Conservation (phyloP, 345 rosid genomes). For the Ceriops tagal region DNA sequence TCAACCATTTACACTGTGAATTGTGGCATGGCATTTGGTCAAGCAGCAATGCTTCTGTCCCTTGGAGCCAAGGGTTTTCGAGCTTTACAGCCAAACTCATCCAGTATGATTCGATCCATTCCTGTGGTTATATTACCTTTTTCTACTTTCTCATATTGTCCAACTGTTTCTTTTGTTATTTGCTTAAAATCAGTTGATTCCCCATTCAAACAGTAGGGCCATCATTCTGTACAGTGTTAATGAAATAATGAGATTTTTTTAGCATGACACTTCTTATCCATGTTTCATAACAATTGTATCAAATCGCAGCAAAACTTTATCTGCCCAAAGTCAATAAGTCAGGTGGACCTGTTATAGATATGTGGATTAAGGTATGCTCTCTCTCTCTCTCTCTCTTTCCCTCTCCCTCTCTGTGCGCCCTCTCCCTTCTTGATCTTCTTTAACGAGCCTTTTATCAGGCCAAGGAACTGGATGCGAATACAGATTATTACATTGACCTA, state of each 20-base stretch:
- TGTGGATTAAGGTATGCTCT: conserved; percentile 72
- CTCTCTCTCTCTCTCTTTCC: neutral
- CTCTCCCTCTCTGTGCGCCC: neutral
- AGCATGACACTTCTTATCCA: neutral
- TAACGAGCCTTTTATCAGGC: conserved; percentile 41
- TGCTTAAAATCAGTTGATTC: neutral
- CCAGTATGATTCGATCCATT: conserved; percentile 45
- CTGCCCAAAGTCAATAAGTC: conserved; percentile 72
- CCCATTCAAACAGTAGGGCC: neutral
- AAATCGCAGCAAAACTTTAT: conserved; percentile 64
- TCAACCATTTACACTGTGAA: conserved; percentile 71
- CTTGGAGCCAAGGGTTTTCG: conserved; percentile 79
- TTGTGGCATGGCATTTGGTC: conserved; percentile 86
- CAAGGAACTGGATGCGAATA: conserved; percentile 69
- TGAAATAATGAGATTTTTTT: too few species aligned
- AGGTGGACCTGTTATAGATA: conserved; percentile 74
- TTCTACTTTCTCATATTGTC: neutral
- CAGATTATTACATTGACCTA: conserved; percentile 64
- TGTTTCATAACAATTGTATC: neutral
- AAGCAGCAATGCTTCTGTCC: conserved; percentile 90
- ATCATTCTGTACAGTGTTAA: neutral
- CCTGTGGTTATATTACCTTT: neutral
- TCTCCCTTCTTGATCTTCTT: conserved; percentile 1
- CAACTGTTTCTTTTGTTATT: too few species aligned
- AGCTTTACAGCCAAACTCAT: conserved; percentile 65